These are phyloP conservation scores for Arachis stenosperma DNA, from an alignment of 306 rosid genomes.

Conservation along the genomic window DNA sequence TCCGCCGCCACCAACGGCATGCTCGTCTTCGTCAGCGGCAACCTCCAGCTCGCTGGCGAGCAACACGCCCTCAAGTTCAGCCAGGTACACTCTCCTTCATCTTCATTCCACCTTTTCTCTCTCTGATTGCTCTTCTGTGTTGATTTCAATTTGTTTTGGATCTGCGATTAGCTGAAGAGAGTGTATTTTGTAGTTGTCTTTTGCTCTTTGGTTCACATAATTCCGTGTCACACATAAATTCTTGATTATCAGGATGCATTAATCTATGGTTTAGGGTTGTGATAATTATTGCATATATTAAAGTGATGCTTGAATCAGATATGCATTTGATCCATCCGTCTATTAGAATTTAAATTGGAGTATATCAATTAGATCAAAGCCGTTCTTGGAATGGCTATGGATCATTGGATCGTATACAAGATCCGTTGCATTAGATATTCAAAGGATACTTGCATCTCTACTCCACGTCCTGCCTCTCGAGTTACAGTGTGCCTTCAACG, in stretches of 20 bases:
- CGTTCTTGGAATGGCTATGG: neutral
- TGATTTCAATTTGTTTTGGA: neutral
- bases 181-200: neutral
- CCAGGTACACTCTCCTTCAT: conserved; percentile 54
- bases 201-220: neutral
- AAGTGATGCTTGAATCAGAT: neutral
- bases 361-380: neutral
- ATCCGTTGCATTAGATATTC: conserved; percentile 3
- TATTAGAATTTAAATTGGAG: neutral
- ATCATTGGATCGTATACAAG: neutral
- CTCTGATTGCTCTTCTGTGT: neutral
- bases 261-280: neutral
- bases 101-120: neutral
- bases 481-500: neutral
- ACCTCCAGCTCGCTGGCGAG: conserved; percentile 90
- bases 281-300: neutral
- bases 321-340: neutral
- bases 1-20: conserved; percentile 79
- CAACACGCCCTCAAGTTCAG: conserved; percentile 95
- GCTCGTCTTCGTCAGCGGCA: conserved; percentile 97
- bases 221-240: no score
- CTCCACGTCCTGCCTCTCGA: neutral
- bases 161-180: neutral
- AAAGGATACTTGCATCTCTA: neutral
- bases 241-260: neutral